Percentiles rank a stretch among this genome's conserved stretches.
phyloP scores from a whole-genome alignment of 2,329 filamentous ascomycete genomes.

The Claviceps sp. region DNA sequence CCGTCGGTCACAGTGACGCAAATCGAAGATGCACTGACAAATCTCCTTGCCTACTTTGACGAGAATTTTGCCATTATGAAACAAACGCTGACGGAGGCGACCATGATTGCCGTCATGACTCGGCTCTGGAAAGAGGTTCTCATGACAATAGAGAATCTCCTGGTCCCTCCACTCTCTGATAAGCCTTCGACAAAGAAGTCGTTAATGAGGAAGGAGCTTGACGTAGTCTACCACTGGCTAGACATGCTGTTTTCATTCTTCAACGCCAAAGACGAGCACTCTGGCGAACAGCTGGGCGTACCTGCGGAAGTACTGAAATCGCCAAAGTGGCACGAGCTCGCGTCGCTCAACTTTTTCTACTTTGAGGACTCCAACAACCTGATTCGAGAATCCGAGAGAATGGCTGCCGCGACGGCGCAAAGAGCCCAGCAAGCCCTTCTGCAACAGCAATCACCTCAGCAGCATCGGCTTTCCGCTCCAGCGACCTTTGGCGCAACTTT shows the following conservation, averaged over 20 bases:
- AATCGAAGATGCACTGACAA: slow-evolving; percentile 66
- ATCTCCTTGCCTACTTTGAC: slow-evolving; percentile 88
- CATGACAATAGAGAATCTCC: slow-evolving; percentile 73
- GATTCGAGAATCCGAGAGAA: slow-evolving; percentile 88
- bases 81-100: slow-evolving; percentile 80
- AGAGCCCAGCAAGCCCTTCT: slow-evolving; percentile 57
- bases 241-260: slow-evolving; percentile 88
- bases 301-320: slow-evolving; percentile 86
- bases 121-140: slow-evolving; percentile 96
- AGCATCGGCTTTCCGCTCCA: slow-evolving; percentile 59
- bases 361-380: slow-evolving; percentile 84
- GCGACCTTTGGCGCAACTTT: slow-evolving; percentile 26
- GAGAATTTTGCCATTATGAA: slow-evolving; percentile 99
- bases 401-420: slow-evolving; percentile 76
- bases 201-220: slow-evolving; percentile 74
- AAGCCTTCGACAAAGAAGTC: slow-evolving; percentile 80
- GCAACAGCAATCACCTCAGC: slow-evolving; percentile 23
- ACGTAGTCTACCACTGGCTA: slow-evolving; percentile 92
- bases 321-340: slow-evolving; percentile 95
- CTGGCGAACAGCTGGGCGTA: slow-evolving; percentile 73
- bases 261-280: slow-evolving; percentile 74
- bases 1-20: slow-evolving; percentile 55
- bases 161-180: slow-evolving; percentile 89
- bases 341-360: slow-evolving; percentile 97
- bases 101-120: slow-evolving; percentile 99